A percentile compares a stretch with the other conserved stretches of the same genome.
phyloP scores from a whole-genome alignment of 257 asterid genomes.

The Cynanchum wilfordii region DNA sequence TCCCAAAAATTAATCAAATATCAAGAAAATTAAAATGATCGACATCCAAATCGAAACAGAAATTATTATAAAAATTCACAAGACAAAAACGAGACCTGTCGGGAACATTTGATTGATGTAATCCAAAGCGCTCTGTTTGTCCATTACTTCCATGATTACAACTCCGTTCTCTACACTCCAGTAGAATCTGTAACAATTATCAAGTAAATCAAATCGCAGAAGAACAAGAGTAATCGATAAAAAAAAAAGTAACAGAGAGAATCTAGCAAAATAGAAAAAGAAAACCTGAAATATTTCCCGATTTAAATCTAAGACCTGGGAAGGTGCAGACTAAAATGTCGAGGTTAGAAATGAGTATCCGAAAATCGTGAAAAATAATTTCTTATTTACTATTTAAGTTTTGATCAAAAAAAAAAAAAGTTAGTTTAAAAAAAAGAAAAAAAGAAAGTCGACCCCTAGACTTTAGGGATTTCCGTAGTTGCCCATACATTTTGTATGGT shows the following conservation, averaged over 20 bases:
- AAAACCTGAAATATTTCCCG: neutral
- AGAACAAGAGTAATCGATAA: neutral
- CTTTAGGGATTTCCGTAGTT: neutral
- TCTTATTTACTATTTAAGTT: neutral
- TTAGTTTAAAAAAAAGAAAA: too few relatives aligned
- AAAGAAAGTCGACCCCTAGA: neutral
- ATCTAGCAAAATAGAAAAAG: neutral
- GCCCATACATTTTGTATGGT: neutral
- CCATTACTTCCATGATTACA: slow-evolving; percentile 50
- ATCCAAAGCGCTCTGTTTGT: slow-evolving; percentile 83
- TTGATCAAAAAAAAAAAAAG: neutral
- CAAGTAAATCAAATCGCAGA: neutral
- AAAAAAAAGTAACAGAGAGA: neutral
- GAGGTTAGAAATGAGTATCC: neutral
- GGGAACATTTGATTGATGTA: slow-evolving; percentile 98
- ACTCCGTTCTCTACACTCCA: neutral
- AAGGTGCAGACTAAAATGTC: too few relatives aligned
- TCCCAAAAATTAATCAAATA: neutral
- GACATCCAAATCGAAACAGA: neutral
- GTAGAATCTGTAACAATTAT: neutral
- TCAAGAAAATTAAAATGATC: slow-evolving; percentile 3
- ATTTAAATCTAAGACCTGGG: neutral
- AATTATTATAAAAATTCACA: neutral
- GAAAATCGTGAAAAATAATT: neutral
- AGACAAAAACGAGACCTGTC: slow-evolving; percentile 44